phyloP scores from a whole-genome alignment of 2,329 filamentous ascomycete genomes.

The Cadophora sp. region DNA sequence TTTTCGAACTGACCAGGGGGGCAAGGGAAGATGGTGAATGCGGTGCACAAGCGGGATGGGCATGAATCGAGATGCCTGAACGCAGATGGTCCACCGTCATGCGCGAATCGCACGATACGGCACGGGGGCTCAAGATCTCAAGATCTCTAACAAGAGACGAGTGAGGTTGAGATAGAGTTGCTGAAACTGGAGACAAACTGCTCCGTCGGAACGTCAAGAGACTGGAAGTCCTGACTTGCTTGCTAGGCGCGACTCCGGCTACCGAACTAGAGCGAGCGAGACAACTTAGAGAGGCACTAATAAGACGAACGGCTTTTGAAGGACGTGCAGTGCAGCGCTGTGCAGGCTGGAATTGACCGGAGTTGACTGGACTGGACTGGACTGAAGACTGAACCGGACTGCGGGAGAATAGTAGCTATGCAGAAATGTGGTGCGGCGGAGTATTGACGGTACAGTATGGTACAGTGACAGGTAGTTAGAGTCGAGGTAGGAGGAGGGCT shows the following conservation, averaged over 20 bases:
- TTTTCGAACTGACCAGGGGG: not conserved
- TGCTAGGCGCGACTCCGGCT: conserved; percentile 7
- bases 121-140: not conserved
- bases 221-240: not conserved
- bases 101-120: conserved; percentile 18
- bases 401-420: too few species aligned
- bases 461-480: too few species aligned
- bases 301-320: conserved; percentile 16
- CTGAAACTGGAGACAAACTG: conserved; percentile 22
- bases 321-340: conserved; percentile 17
- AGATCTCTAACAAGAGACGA: conserved; percentile 12
- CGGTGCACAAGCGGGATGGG: conserved; percentile 21
- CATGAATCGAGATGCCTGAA: conserved; percentile 34
- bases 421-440: too few species aligned
- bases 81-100: conserved; percentile 26
- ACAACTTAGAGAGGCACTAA: conserved; percentile 3
- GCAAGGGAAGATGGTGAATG: conserved; percentile 16
- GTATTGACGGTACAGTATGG: too few species aligned
- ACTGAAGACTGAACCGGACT: too few species aligned
- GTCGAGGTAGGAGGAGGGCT: not conserved
- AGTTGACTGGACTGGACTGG: not conserved
- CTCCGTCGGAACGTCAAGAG: conserved; percentile 22
- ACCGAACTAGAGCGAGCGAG: conserved; percentile 10
- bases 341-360: not conserved
- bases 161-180: conserved; percentile 38